Evolutionary conservation across 2,329 filamentous ascomycete species (phyloP), one percentile per base, ranked within the genome.

Genomic region (Pestalotiopsis sp.): DNA sequence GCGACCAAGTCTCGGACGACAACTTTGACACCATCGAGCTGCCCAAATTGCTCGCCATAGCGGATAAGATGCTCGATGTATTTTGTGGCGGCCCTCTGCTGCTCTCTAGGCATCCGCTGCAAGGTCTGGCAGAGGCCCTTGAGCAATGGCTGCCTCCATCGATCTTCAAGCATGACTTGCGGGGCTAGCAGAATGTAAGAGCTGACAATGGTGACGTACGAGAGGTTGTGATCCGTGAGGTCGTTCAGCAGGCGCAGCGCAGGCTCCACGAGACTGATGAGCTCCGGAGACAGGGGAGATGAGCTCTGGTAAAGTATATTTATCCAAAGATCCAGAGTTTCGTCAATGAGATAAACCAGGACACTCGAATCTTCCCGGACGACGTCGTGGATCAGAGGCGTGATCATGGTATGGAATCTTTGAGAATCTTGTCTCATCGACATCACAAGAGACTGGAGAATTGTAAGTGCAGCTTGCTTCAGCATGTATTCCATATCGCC

Each of bases 401-500:
- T 81, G 72, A 98, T 92, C 65, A 94, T 84, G 17, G 85, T 80
- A 71, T 98, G 94, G 73, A 97, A 97, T 20, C 90, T 86, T 69
- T 91, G 86, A 4, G 94, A 96, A 10, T 91, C 87, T 13, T 88
- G 85, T 68, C 92, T 93, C 88, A 98, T 92, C 1, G 94, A 92
- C 76, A 90, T 90, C n/a, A 97, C 92, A 14, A 99, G 84, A 2
- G 94, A 91, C 1, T 93, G 86, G 64, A 98, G 89, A 52, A 98
- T 91, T 2, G 92, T 93, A 67, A 98, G 86, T 65, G 98, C 94
- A 1, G 94, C 90, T 79, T 98, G 94, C 79, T 98, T 98, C 84
- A 98, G 92, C 78, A 98, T 88, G 79, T 94, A 93, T 75, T 96
- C 93, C 69, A 97, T 92, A 2, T 83, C 80, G 0, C 91, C 93